Evolutionary conservation across 805 yeast genomes (phyloP).

Genomic region (Nematodospora valgi): DNA sequence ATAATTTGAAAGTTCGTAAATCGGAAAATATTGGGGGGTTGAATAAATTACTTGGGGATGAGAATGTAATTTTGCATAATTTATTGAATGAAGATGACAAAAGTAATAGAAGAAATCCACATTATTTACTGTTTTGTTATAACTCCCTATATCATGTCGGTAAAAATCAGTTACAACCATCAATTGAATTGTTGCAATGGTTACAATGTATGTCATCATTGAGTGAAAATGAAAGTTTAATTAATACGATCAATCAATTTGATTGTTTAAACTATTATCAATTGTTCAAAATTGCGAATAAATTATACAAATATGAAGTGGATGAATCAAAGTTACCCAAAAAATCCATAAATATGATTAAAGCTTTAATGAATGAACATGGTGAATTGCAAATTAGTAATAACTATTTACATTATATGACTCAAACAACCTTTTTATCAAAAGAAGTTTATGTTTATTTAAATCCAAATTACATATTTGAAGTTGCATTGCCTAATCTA

Average conservation of each 20-base stretch:
- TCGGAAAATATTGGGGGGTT: slow-evolving; percentile 33
- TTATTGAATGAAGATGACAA: slow-evolving; percentile 16
- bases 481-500: slow-evolving; percentile 67
- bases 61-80: slow-evolving; percentile 16
- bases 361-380: slow-evolving; percentile 30
- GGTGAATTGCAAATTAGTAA: slow-evolving; percentile 33
- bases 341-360: slow-evolving; percentile 24
- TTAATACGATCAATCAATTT: slow-evolving; percentile 50
- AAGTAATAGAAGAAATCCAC: slow-evolving; percentile 30
- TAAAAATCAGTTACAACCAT: slow-evolving; percentile 63
- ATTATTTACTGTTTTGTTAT: slow-evolving; percentile 57
- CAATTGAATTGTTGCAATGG: slow-evolving; percentile 84
- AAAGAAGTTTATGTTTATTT: slow-evolving; percentile 44
- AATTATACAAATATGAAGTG: slow-evolving; percentile 80
- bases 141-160: slow-evolving; percentile 64
- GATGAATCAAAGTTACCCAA: slow-evolving; percentile 67
- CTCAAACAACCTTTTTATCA: slow-evolving; percentile 35
- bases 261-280: slow-evolving; percentile 65
- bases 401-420: slow-evolving; percentile 33
- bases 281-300: slow-evolving; percentile 57
- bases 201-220: slow-evolving; percentile 79
- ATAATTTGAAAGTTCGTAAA: slow-evolving; percentile 44
- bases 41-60: slow-evolving; percentile 14
- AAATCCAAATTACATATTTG: slow-evolving; percentile 51
- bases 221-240: slow-evolving; percentile 59